Evolutionary conservation across 2,329 filamentous ascomycete species (phyloP).

Genomic region (Trichoderma endophyticum): DNA sequence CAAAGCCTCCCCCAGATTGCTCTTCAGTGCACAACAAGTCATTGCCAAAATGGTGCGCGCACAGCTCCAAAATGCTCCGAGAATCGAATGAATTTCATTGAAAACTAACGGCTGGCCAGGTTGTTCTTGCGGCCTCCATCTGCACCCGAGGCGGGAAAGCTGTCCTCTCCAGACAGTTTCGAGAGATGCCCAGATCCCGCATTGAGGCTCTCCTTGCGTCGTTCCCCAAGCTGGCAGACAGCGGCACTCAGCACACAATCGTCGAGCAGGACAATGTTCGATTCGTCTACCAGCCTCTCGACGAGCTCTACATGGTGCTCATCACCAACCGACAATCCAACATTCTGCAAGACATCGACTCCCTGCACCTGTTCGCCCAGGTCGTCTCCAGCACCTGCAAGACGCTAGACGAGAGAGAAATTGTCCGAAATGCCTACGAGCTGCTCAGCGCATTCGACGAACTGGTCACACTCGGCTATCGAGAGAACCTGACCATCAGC

Average conservation of each 20-base stretch:
- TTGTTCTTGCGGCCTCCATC: slow-evolving; percentile 97
- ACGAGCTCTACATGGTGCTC: slow-evolving; percentile 99
- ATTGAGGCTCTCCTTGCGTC: slow-evolving; percentile 96
- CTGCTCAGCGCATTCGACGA: slow-evolving; percentile 96
- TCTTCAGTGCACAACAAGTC: slow-evolving; percentile 21
- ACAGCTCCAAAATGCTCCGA: slow-evolving; percentile 39
- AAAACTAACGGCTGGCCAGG: slow-evolving; percentile 51
- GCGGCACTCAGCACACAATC: slow-evolving; percentile 93
- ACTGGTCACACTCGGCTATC: slow-evolving; percentile 89
- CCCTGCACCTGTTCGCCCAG: slow-evolving; percentile 94
- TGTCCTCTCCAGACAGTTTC: slow-evolving; percentile 95
- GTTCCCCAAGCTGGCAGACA: slow-evolving; percentile 95
- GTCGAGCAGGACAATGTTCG: slow-evolving; percentile 99
- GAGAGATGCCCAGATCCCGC: slow-evolving; percentile 93
- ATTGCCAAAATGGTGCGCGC: slow-evolving; percentile 40
- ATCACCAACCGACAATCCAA: slow-evolving; percentile 99
- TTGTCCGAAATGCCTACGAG: slow-evolving; percentile 91
- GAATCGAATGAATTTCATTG: slow-evolving; percentile 5
- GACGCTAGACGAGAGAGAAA: slow-evolving; percentile 92
- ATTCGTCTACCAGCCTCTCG: slow-evolving; percentile 97
- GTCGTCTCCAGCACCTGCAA: slow-evolving; percentile 96
- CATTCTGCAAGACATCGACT: slow-evolving; percentile 98
- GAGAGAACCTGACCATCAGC: slow-evolving; percentile 91
- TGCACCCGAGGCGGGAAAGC: slow-evolving; percentile 98
- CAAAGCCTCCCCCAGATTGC: slow-evolving; percentile 6